These are phyloP conservation scores for Amaranthus tricolor DNA, from an alignment of 179 eudicot species.

Conservation along the genomic window DNA sequence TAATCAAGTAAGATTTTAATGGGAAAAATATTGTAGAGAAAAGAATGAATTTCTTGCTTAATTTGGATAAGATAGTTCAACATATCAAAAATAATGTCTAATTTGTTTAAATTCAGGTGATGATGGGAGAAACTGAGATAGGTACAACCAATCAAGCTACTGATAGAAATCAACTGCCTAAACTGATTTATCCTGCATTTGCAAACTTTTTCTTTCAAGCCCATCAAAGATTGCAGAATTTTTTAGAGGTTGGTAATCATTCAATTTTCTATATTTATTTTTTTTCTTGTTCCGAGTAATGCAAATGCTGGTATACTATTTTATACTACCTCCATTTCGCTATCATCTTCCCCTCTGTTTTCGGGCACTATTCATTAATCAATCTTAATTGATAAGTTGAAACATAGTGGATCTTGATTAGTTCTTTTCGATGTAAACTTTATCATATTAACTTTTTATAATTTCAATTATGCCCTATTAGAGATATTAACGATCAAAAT, in stretches of 20 bases:
- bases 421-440: too few relatives aligned
- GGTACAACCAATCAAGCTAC: slow-evolving; percentile 26
- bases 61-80: background rate
- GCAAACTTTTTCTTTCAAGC: slow-evolving; percentile 45
- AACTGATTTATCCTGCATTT: slow-evolving; percentile 46
- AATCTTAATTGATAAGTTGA: too few relatives aligned
- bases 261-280: background rate
- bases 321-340: too few relatives aligned
- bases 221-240: slow-evolving; percentile 49
- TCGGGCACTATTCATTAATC: too few relatives aligned
- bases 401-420: too few relatives aligned
- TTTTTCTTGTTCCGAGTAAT: too few relatives aligned
- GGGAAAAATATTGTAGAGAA: background rate
- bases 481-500: too few relatives aligned
- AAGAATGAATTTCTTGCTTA: background rate
- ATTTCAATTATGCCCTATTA: too few relatives aligned
- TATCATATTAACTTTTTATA: too few relatives aligned
- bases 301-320: too few relatives aligned
- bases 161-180: slow-evolving; percentile 28
- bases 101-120: slow-evolving; percentile 9
- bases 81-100: background rate
- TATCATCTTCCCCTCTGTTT: too few relatives aligned
- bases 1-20: background rate
- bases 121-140: slow-evolving; percentile 11
- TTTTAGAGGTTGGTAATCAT: slow-evolving; percentile 44